Base-by-base conservation (phyloP, 2,329 filamentous ascomycete genomes). In the Trichophyton simii region DNA sequence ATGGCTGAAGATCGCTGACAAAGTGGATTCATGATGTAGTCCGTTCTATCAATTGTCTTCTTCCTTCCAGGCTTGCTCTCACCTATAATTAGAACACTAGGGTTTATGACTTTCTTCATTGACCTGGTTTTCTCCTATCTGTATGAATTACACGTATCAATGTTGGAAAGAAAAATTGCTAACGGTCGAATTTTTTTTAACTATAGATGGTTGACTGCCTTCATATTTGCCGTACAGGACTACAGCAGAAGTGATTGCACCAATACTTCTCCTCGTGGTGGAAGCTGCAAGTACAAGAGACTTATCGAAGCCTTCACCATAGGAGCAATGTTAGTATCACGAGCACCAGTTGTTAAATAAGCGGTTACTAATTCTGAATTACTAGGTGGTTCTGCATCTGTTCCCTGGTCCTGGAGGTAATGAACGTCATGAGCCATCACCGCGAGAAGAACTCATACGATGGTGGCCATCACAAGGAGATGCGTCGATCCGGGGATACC, bases 221-320 rank as follows among this genome's bases (percentile, higher is more conserved):
- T 79, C 67, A 76, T 79, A 66, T 78, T 79, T 69, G 66, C 76
- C 0, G 73, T 76, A 3, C 72, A 78, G 68, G 76, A 78, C 71
- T 79, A 78, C 64, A 71, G 55, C 55, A 69, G 63, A 1, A 57
- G 60, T 13, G 68, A 70, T 65, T 78, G 76, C 67, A 63, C 38
- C 59, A 46, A 64, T 31, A 67, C 70, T 57, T 63, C 71, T 2
- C 76, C 77, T 1, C 68, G 69, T 0, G 68, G 68, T 50, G 60
- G 70, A 15, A 55, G 60, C 34, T 78, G 76, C 67, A 63, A 64
- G 7, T 65, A 68, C 41, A 79, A 79, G 67, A 67, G 70, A 57
- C 72, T 75, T 20, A 74, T 72, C 52, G 72, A 78, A 65, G 64
- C 76, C 0, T 79, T 79, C 61, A 75, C 75, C 41, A 78, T 78